These are phyloP conservation scores for Symbiodinium pilosum DNA, from an alignment of 73 alveolate genomes.

Conservation along the genomic window DNA sequence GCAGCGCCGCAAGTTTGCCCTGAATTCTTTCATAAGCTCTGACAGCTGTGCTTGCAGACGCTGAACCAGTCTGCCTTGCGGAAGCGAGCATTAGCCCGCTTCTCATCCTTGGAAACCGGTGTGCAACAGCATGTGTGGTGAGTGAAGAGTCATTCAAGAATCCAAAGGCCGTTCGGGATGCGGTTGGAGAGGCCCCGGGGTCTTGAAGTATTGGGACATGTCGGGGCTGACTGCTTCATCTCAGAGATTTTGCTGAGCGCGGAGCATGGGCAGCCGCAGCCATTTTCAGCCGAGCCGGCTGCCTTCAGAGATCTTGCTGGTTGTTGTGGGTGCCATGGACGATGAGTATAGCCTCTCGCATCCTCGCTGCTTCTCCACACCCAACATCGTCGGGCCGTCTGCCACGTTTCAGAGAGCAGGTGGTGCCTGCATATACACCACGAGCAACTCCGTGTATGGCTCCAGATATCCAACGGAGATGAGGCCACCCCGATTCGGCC, in stretches of 20 bases:
- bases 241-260: too few species aligned
- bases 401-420: slow-evolving; percentile 82
- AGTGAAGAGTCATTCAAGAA: too few species aligned
- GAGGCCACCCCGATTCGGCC: slow-evolving; percentile 47
- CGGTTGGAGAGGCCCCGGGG: slow-evolving; percentile 39
- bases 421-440: slow-evolving; percentile 64
- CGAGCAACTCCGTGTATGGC: slow-evolving; percentile 84
- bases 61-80: slow-evolving; percentile 68
- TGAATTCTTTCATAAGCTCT: not conserved
- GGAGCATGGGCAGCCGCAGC: not conserved
- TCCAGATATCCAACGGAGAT: slow-evolving; percentile 29
- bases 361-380: slow-evolving; percentile 6
- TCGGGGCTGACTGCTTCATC: too few species aligned
- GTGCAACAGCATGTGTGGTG: not conserved
- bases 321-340: not conserved
- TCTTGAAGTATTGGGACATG: not conserved
- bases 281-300: not conserved
- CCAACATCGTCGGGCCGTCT: slow-evolving; percentile 67
- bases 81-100: slow-evolving; percentile 29
- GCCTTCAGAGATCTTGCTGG: not conserved
- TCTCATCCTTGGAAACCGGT: not conserved
- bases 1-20: not conserved
- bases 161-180: slow-evolving; percentile 51
- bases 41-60: slow-evolving; percentile 15
- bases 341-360: not conserved